phyloP scores from a whole-genome alignment of 2,329 filamentous ascomycete genomes.

The Ophiostoma piceae region DNA sequence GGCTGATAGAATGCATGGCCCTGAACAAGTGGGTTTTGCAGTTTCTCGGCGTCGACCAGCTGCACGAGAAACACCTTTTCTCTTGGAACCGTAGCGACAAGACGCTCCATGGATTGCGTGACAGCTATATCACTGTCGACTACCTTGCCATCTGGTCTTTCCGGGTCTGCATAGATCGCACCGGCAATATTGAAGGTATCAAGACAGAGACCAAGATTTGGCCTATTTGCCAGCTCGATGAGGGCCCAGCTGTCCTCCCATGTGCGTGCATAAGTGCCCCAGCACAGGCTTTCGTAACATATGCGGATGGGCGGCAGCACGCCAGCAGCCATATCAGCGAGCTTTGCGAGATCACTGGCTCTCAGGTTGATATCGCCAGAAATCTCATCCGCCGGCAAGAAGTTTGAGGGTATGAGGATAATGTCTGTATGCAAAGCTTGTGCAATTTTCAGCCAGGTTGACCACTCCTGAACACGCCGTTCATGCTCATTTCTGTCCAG shows the following conservation, averaged over 20 bases:
- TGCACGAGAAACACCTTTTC: constrained; percentile 59
- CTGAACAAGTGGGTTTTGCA: constrained; percentile 44
- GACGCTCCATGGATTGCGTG: constrained; percentile 40
- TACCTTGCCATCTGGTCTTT: constrained; percentile 39
- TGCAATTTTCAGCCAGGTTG: constrained; percentile 55
- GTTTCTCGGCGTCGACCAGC: constrained; percentile 55
- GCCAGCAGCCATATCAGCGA: constrained; percentile 52
- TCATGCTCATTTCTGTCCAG: constrained; percentile 47
- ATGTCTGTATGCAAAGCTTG: constrained; percentile 53
- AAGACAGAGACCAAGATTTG: constrained; percentile 58
- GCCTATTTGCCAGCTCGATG: constrained; percentile 47
- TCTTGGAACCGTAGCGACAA: constrained; percentile 35
- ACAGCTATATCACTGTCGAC: constrained; percentile 42
- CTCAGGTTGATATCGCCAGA: constrained; percentile 43
- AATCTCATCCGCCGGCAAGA: constrained; percentile 38
- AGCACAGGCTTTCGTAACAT: constrained; percentile 56
- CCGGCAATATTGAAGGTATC: constrained; percentile 61
- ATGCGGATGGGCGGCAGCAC: constrained; percentile 47
- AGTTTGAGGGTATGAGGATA: constrained; percentile 57
- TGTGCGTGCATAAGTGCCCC: constrained; percentile 53
- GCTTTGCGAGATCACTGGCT: constrained; percentile 46
- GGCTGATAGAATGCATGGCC: constrained; percentile 50
- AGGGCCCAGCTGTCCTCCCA: constrained; percentile 57
- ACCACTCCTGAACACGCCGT: constrained; percentile 49
- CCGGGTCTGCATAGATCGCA: constrained; percentile 53